Percentiles rank a stretch among this genome's conserved stretches.
Evolutionary conservation across 306 rosid genomes (phyloP).

Genomic region (Citrullus amarus): DNA sequence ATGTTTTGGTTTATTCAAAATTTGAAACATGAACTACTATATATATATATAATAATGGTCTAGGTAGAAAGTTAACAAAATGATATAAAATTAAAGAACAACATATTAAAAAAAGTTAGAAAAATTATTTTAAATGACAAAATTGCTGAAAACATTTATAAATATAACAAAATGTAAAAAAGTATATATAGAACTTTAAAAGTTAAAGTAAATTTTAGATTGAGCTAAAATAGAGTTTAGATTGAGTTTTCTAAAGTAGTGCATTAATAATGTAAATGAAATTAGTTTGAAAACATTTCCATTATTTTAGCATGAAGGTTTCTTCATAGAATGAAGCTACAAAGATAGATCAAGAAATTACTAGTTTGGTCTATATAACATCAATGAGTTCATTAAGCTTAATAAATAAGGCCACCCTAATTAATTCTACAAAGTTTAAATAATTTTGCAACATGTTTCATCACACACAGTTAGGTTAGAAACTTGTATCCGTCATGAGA

Average conservation of each 20-base stretch:
- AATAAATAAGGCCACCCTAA: background rate
- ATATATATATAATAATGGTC: too few relatives aligned
- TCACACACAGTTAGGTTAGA: too few relatives aligned
- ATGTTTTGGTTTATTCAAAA: too few relatives aligned
- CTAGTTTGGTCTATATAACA: background rate
- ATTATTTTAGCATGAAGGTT: background rate
- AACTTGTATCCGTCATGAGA: too few relatives aligned
- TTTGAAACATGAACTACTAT: too few relatives aligned
- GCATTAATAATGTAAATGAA: background rate
- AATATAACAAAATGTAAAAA: too few relatives aligned
- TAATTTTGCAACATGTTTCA: background rate
- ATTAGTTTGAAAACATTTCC: background rate
- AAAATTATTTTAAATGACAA: too few relatives aligned
- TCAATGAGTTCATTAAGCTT: background rate
- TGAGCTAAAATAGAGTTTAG: background rate
- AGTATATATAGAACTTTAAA: too few relatives aligned
- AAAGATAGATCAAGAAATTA: background rate
- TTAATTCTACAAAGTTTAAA: background rate
- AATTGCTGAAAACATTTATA: too few relatives aligned
- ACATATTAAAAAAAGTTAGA: too few relatives aligned
- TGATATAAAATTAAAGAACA: too few relatives aligned
- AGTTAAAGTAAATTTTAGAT: background rate
- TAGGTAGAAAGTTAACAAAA: too few relatives aligned
- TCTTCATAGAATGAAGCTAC: background rate
- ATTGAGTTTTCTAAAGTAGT: background rate